Base-by-base conservation (phyloP, 2,329 filamentous ascomycete species). In the Venturia aucupariae region DNA sequence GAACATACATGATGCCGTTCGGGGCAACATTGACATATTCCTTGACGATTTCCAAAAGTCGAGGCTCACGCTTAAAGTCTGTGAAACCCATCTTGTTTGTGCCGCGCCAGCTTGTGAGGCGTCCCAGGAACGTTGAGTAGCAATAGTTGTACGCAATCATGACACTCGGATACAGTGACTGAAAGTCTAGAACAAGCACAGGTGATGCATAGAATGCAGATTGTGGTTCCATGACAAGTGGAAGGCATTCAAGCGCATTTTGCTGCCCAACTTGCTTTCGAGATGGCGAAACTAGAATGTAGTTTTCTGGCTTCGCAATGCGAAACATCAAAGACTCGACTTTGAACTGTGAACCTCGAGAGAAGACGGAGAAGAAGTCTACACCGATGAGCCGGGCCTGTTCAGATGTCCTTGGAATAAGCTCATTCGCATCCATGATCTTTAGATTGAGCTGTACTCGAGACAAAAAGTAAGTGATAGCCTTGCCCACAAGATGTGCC, bases 91-190 rank as follows among this genome's bases (percentile, higher is more conserved):
- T 91, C 76, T 97, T 96, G 78, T 91, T 92, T 38, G 84, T 86
- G 2, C 92, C 92, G n/a, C 91, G 86, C 93, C 93, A 97, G 69
- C 86, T 85, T 35, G 86, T 84, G 46, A 96, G 86, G 38, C 94
- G 86, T 0, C 94, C 94, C 0, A 97, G 81, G 69, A 92, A 99
- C 0, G 94, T 99, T 0, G 94, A 97, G 73, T 99, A 99, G 77
- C 94, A 99, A 73, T 97, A 94, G 71, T 99, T 99, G 79, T 99
- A 97, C 0, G 94, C 94, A 72, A 99, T 97, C 92, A 99, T 97
- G 66, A 97, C 88, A 75, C 92, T 97, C 0, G 94, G 94, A 69
- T 99, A 99, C 60, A 99, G 78, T 66, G 91, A 96, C 72, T 97
- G 93, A 68, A 99, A 99, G 75, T 99, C 94, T 7, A 99, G 81